Evolutionary conservation across 345 rosid genomes (phyloP).

Genomic region (Nasturtium officinale): DNA sequence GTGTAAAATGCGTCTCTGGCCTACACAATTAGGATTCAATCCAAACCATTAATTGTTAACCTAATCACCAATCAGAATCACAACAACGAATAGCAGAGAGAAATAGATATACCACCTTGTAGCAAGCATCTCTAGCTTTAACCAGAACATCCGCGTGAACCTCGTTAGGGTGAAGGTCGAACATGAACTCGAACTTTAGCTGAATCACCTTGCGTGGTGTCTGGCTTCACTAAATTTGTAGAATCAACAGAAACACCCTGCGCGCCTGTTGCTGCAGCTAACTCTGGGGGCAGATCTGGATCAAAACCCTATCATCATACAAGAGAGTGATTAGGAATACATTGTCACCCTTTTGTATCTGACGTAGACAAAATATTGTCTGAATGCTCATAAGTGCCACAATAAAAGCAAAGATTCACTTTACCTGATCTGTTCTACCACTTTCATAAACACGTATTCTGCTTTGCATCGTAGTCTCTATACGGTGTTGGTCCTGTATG

Average conservation of each 20-base stretch:
- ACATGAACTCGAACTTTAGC: constrained; percentile 61
- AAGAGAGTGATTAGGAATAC: constrained; percentile 24
- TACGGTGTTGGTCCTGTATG: constrained; percentile 82
- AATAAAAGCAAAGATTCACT: constrained; percentile 21
- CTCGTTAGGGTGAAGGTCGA: constrained; percentile 65
- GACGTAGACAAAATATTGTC: constrained; percentile 17
- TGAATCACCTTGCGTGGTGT: constrained; percentile 60
- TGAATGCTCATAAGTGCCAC: neutral
- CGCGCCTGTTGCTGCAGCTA: constrained; percentile 88
- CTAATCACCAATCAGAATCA: constrained; percentile 13
- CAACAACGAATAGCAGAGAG: neutral
- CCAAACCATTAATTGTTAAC: neutral
- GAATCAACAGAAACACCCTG: constrained; percentile 64
- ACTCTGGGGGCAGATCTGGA: constrained; percentile 98
- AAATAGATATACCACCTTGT: constrained; percentile 49
- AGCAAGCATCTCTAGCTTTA: constrained; percentile 72
- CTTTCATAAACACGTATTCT: constrained; percentile 98
- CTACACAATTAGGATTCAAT: constrained; percentile 40
- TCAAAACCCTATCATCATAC: constrained; percentile 68
- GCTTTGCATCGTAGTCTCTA: constrained; percentile 96
- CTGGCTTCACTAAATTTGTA: constrained; percentile 61
- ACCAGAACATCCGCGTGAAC: constrained; percentile 73
- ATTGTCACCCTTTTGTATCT: constrained; percentile 17
- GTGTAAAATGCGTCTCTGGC: constrained; percentile 79
- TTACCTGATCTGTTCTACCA: constrained; percentile 90